phyloP scores from a whole-genome alignment of 2,329 filamentous ascomycete genomes.

The Exophiala spinifera region DNA sequence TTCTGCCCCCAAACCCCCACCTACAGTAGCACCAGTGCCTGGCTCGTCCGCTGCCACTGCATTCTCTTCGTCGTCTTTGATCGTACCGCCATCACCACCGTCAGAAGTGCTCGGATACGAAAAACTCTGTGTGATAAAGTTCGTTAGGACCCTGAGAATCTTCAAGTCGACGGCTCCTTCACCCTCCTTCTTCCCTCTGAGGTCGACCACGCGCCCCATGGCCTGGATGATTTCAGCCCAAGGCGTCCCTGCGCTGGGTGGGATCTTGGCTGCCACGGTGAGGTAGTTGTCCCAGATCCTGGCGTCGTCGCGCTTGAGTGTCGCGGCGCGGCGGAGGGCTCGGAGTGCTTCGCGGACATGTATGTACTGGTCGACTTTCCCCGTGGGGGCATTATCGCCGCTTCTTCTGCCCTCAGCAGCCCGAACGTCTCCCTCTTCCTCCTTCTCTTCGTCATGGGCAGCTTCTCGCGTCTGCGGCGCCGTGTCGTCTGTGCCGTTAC shows the following conservation, averaged over 20 bases:
- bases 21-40: neutral
- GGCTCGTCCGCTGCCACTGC: neutral
- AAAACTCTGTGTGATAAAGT: constrained; percentile 60
- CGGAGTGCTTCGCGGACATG: constrained; percentile 71
- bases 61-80: neutral
- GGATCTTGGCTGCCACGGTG: constrained; percentile 74
- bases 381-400: constrained; percentile 24
- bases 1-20: too few relatives aligned
- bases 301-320: constrained; percentile 79
- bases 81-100: neutral
- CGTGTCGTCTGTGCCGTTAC: constrained; percentile 28
- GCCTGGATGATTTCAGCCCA: constrained; percentile 73
- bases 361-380: constrained; percentile 52
- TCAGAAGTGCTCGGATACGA: constrained; percentile 30
- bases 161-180: constrained; percentile 77
- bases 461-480: too few relatives aligned
- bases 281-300: constrained; percentile 97
- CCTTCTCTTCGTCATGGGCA: constrained; percentile 25
- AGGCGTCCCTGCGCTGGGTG: constrained; percentile 54
- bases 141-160: constrained; percentile 68
- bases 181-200: constrained; percentile 63
- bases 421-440: constrained; percentile 19
- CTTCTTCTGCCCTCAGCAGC: constrained; percentile 33
- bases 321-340: constrained; percentile 83
- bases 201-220: constrained; percentile 69